Conservation (phyloP, 306 rosid genomes). For the Canavalia ensiformis region DNA sequence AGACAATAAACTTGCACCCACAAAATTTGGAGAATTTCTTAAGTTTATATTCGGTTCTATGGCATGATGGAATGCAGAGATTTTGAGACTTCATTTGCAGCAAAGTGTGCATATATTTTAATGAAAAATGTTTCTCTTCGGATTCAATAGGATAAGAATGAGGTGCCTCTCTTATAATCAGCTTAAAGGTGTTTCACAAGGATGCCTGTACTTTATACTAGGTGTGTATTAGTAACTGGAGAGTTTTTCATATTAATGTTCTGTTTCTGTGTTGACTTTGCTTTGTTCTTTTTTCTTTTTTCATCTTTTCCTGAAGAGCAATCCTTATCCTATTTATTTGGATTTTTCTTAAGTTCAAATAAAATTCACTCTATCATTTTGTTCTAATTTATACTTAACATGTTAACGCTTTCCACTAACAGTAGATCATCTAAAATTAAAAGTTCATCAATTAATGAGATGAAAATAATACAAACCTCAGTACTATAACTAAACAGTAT, state of each 20-base stretch:
- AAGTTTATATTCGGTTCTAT: not conserved
- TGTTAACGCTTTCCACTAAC: not conserved
- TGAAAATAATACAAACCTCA: not conserved
- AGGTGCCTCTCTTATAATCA: not conserved
- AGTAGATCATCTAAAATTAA: not conserved
- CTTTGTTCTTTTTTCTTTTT: not conserved
- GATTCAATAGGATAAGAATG: not conserved
- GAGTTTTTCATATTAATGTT: not conserved
- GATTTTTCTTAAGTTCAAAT: not conserved
- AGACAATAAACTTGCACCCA: not conserved
- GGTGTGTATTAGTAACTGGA: not conserved
- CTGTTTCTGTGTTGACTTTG: not conserved
- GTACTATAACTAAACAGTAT: not conserved
- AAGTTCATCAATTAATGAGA: not conserved
- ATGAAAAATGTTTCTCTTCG: not conserved
- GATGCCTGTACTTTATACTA: no score
- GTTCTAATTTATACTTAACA: not conserved
- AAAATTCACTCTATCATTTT: not conserved
- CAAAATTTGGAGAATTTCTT: slow-evolving; percentile 16
- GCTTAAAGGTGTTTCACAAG: not conserved
- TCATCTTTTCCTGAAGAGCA: not conserved
- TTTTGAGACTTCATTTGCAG: not conserved
- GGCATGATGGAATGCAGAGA: not conserved
- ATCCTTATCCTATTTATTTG: not conserved
- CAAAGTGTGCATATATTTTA: not conserved